phyloP scores from a whole-genome alignment of 306 rosid genomes.

The Cicer arietinum region DNA sequence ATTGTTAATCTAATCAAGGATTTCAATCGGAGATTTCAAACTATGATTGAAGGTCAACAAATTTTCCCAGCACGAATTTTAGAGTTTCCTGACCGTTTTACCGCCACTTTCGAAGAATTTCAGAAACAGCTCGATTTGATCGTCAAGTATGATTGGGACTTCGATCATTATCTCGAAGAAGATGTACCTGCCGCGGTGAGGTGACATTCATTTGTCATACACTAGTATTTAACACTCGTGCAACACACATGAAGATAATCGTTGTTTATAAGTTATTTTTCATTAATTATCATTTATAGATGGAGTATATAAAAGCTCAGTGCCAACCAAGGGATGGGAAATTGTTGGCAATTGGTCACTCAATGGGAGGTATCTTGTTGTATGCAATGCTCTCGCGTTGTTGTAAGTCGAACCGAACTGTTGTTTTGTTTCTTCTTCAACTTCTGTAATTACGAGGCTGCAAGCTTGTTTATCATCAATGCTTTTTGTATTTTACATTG shows the following conservation, averaged over 20 bases:
- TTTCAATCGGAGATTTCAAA: constrained; percentile 49
- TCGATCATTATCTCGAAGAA: constrained; percentile 84
- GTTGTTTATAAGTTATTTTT: too few relatives aligned
- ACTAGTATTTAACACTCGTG: too few relatives aligned
- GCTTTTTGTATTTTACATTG: constrained; percentile 31
- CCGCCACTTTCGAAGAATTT: constrained; percentile 56
- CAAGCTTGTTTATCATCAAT: constrained; percentile 17
- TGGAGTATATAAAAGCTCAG: constrained; percentile 77
- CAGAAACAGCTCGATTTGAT: constrained; percentile 62
- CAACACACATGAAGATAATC: too few relatives aligned
- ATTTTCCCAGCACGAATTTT: constrained; percentile 53
- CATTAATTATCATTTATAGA: constrained; percentile 30
- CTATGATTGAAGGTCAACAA: constrained; percentile 52
- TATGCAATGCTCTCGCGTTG: constrained; percentile 76
- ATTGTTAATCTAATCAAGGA: constrained; percentile 49
- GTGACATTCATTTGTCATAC: constrained; percentile 54
- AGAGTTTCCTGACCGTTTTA: constrained; percentile 58
- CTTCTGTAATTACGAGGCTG: constrained; percentile 25
- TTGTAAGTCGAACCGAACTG: constrained; percentile 60
- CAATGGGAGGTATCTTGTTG: constrained; percentile 95
- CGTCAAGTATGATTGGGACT: constrained; percentile 78
- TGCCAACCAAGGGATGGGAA: constrained; percentile 82
- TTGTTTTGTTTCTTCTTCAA: constrained; percentile 20
- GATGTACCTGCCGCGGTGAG: constrained; percentile 93
- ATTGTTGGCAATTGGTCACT: constrained; percentile 87